Conservation (phyloP, 306 rosid genomes). For the Quercus rubra region DNA sequence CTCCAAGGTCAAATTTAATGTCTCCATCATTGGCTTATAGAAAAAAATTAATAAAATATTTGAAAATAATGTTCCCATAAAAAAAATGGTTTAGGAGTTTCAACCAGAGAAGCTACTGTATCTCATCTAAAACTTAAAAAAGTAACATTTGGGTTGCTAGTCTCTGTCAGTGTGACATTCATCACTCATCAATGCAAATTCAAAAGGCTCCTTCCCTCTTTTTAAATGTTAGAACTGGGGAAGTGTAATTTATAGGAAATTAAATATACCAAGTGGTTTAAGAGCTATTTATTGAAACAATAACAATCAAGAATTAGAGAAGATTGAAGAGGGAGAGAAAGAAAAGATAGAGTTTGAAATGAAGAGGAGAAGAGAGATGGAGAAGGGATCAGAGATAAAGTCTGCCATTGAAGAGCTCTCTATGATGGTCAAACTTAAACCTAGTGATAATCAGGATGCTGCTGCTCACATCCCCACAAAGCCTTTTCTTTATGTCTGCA, state of each 20-base stretch:
- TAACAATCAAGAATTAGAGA: background rate
- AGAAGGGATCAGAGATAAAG: conserved; percentile 59
- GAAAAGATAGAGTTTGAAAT: conserved; percentile 16
- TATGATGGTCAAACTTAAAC: conserved; percentile 35
- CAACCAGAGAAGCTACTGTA: conserved; percentile 7
- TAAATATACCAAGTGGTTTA: conserved; percentile 11
- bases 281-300: background rate
- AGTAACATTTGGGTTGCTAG: conserved; percentile 16
- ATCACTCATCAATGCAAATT: conserved; percentile 13
- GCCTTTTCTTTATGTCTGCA: conserved; percentile 70
- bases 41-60: conserved; percentile 9
- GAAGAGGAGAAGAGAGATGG: conserved; percentile 52
- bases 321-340: background rate
- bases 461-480: conserved; percentile 49
- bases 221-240: background rate
- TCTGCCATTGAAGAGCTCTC: conserved; percentile 71
- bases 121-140: background rate
- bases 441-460: conserved; percentile 30
- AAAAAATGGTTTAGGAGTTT: background rate
- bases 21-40: conserved; percentile 37
- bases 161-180: conserved; percentile 9
- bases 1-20: conserved; percentile 47
- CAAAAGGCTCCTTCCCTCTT: background rate
- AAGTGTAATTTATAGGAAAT: conserved; percentile 2
- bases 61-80: background rate